Evolutionary conservation across 1,139 yeast species (phyloP).

Genomic region (Petasospora rhodanensis): DNA sequence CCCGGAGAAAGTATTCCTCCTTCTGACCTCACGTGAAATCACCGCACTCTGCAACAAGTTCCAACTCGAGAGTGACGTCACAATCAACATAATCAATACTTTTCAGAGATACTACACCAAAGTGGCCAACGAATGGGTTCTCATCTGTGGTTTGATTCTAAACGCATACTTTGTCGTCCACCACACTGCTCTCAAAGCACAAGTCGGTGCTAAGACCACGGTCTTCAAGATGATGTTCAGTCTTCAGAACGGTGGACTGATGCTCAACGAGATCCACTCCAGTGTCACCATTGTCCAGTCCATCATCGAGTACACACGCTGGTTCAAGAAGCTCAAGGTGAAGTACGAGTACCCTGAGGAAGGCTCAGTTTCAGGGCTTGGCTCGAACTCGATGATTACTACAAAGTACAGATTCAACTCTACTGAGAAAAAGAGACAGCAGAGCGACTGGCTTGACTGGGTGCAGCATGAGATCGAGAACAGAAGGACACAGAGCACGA

Average conservation of each 20-base stretch:
- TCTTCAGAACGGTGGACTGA: conserved; percentile 50
- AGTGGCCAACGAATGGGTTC: conserved; percentile 61
- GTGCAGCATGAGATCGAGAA: not conserved
- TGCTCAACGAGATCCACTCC: conserved; percentile 41
- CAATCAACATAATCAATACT: conserved; percentile 46
- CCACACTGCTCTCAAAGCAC: conserved; percentile 38
- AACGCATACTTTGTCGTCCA: conserved; percentile 56
- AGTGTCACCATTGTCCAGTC: conserved; percentile 52
- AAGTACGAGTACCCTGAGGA: conserved; percentile 22
- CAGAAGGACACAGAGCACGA: no score
- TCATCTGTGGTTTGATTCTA: conserved; percentile 61
- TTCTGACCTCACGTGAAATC: conserved; percentile 44
- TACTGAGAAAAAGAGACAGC: not conserved
- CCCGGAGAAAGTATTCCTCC: conserved; percentile 22
- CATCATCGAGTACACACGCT: conserved; percentile 48
- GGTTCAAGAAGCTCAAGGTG: conserved; percentile 46
- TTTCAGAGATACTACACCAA: conserved; percentile 48
- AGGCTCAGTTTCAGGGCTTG: not conserved
- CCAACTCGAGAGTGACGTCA: conserved; percentile 51
- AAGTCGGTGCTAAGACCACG: conserved; percentile 45
- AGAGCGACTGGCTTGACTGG: conserved; percentile 10
- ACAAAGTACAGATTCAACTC: conserved; percentile 12
- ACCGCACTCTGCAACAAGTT: conserved; percentile 59
- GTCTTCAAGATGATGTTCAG: conserved; percentile 47
- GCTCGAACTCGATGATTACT: conserved; percentile 18